These are phyloP conservation scores for Xylaria sp. DNA, from an alignment of 2,329 filamentous ascomycete genomes.

Conservation along the genomic window DNA sequence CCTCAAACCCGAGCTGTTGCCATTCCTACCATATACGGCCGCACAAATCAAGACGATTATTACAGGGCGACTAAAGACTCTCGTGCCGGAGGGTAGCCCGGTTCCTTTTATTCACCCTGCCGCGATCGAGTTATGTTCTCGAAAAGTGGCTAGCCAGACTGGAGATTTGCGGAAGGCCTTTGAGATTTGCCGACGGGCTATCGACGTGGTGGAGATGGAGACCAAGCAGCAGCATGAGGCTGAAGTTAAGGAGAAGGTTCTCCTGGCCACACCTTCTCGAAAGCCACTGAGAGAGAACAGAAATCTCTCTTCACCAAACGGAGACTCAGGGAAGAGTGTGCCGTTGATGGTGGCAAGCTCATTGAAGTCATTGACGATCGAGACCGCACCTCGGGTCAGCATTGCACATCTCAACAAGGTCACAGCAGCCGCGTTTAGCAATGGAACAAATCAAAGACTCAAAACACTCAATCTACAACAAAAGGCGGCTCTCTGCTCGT, in stretches of 20 bases:
- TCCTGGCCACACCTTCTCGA: conserved; percentile 64
- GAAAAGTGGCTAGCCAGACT: conserved; percentile 90
- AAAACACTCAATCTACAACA: conserved; percentile 90
- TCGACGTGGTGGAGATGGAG: conserved; percentile 85
- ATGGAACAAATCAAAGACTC: conserved; percentile 78
- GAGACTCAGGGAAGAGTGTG: conserved; percentile 38
- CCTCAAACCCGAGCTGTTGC: conserved; percentile 80
- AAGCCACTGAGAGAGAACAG: conserved; percentile 74
- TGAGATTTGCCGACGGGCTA: conserved; percentile 82
- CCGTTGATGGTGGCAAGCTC: conserved; percentile 48
- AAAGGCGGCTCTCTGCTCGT: conserved; percentile 85
- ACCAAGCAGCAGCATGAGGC: conserved; percentile 69
- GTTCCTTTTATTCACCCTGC: conserved; percentile 89
- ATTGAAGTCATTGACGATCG: conserved; percentile 58
- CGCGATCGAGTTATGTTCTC: conserved; percentile 87
- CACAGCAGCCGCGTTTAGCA: conserved; percentile 82
- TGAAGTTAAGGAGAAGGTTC: conserved; percentile 49
- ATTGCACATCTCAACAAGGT: conserved; percentile 90
- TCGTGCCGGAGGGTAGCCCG: conserved; percentile 55
- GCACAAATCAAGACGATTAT: conserved; percentile 84
- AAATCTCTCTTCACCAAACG: conserved; percentile 59
- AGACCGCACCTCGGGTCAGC: conserved; percentile 80
- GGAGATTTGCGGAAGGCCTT: conserved; percentile 94
- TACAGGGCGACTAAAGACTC: conserved; percentile 70
- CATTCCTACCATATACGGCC: conserved; percentile 89